These are phyloP conservation scores for Hibiscus mutabilis DNA, from an alignment of 345 rosid genomes.

Conservation along the genomic window DNA sequence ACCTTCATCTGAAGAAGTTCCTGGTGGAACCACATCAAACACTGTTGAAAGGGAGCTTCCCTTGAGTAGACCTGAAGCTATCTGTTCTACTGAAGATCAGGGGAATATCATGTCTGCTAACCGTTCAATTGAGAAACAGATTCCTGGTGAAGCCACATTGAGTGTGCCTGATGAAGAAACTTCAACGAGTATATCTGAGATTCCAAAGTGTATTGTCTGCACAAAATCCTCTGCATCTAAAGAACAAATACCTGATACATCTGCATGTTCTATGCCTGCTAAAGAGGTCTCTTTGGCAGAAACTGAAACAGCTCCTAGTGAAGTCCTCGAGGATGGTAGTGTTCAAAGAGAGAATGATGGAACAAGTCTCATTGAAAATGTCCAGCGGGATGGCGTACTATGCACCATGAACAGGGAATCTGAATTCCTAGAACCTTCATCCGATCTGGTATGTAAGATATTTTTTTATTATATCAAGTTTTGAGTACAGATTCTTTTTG, in stretches of 20 bases:
- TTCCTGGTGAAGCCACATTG: conserved; percentile 13
- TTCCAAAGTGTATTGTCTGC: conserved; percentile 19
- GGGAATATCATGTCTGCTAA: conserved; percentile 1
- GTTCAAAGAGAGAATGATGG: conserved; percentile 10
- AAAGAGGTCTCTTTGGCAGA: conserved; percentile 18
- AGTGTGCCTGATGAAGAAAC: conserved; percentile 1
- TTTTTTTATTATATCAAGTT: neutral
- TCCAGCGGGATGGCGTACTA: conserved; percentile 6
- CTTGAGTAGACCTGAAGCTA: conserved; percentile 7
- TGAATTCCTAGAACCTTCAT: conserved; percentile 13
- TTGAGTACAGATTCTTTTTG: neutral
- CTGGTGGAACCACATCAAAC: conserved; percentile 6
- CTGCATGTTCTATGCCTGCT: conserved; percentile 13
- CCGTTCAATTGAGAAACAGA: conserved; percentile 19
- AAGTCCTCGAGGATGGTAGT: conserved; percentile 12
- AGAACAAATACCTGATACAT: conserved; percentile 13
- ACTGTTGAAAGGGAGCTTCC: conserved; percentile 10
- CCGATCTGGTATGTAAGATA: conserved; percentile 13
- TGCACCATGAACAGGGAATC: conserved; percentile 1
- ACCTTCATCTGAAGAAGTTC: neutral
- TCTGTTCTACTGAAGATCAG: conserved; percentile 7
- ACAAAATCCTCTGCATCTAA: conserved; percentile 16
- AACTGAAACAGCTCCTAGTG: conserved; percentile 17
- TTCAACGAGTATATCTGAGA: conserved; percentile 10
- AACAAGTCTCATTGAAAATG: neutral